Evolutionary conservation across 225 moss, liverwort and hornwort genomes (phyloP).

Genomic region (Polytrichum formosum): DNA sequence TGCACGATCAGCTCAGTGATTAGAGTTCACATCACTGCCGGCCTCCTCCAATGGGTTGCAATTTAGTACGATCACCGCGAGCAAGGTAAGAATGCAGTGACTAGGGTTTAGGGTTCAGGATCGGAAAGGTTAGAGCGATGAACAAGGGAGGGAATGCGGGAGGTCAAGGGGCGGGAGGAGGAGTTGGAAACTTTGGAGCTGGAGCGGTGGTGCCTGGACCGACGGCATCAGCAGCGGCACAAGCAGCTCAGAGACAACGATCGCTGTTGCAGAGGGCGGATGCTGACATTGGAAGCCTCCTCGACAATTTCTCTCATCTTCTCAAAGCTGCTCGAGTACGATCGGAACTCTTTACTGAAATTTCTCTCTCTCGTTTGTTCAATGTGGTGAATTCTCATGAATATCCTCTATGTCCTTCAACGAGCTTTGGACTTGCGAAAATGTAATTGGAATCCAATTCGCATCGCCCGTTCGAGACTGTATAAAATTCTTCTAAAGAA

Average conservation of each 20-base stretch:
- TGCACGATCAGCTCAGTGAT: no score
- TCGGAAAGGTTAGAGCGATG: slow-evolving; percentile 14
- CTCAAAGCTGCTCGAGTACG: slow-evolving; percentile 87
- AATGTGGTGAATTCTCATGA: no score
- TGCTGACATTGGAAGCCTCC: slow-evolving; percentile 81
- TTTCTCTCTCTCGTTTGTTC: background rate
- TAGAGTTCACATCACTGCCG: no score
- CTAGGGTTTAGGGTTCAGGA: background rate
- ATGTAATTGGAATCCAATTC: no score
- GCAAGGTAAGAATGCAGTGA: background rate
- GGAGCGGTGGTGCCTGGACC: slow-evolving; percentile 61
- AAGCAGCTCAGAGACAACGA: slow-evolving; percentile 88
- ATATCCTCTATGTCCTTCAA: no score
- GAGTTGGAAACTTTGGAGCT: slow-evolving; percentile 29
- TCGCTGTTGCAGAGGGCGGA: slow-evolving; percentile 80
- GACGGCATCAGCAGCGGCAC: slow-evolving; percentile 86
- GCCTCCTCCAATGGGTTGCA: no score
- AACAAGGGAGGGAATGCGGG: slow-evolving; percentile 43
- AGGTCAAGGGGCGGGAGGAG: slow-evolving; percentile 27
- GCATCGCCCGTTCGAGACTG: no score
- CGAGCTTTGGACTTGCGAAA: no score
- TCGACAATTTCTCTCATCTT: slow-evolving; percentile 94
- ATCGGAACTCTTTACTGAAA: background rate
- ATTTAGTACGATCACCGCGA: no score
- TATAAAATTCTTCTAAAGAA: no score